Percentiles rank a stretch among this genome's conserved stretches.
These are phyloP conservation scores for Phytophthora parvispora DNA, from an alignment of 352 stramenopile genomes.

Conservation along the genomic window DNA sequence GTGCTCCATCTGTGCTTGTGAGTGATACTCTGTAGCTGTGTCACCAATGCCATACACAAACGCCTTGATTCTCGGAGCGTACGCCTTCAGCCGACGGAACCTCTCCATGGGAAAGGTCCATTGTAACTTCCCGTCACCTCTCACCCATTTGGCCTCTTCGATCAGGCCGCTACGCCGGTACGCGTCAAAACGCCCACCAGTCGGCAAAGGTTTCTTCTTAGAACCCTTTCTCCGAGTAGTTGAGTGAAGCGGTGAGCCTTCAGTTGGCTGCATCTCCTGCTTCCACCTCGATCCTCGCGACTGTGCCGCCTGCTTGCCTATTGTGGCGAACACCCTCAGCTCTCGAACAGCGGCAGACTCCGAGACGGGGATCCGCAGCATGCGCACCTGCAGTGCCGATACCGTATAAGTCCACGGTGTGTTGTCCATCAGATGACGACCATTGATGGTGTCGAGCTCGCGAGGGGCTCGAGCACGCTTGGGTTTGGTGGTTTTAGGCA, in stretches of 20 bases:
- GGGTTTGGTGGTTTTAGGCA: constrained; percentile 6
- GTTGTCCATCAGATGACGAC: constrained; percentile 49
- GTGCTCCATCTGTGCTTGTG: constrained; percentile 16
- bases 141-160: constrained; percentile 64
- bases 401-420: constrained; percentile 60
- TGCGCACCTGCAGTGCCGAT: constrained; percentile 46
- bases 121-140: constrained; percentile 57
- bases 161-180: constrained; percentile 53
- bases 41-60: constrained; percentile 74
- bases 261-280: constrained; percentile 35
- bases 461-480: constrained; percentile 12
- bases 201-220: background rate
- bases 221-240: background rate
- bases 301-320: constrained; percentile 67
- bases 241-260: constrained; percentile 2
- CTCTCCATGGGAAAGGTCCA: constrained; percentile 72
- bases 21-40: constrained; percentile 21
- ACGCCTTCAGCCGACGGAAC: constrained; percentile 77
- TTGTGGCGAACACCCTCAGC: constrained; percentile 62
- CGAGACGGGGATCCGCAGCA: constrained; percentile 53
- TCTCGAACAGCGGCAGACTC: constrained; percentile 50
- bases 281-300: constrained; percentile 65
- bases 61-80: constrained; percentile 71
- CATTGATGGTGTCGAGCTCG: constrained; percentile 13
- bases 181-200: background rate